phyloP scores from a whole-genome alignment of 805 yeast species.

The Dipodascus geniculatus region DNA sequence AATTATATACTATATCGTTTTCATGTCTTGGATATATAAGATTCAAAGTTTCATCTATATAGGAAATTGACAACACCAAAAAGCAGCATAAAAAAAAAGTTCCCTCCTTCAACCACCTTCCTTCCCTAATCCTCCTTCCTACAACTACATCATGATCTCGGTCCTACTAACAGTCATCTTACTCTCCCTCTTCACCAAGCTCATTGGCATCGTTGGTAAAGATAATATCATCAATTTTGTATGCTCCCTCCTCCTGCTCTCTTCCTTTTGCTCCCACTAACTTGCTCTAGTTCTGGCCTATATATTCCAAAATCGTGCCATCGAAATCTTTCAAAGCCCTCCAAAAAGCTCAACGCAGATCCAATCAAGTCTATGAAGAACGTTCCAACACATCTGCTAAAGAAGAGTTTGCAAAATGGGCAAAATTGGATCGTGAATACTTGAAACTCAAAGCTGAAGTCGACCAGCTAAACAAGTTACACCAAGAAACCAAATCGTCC shows the following conservation, averaged over 20 bases:
- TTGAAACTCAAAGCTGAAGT: conserved; percentile 48
- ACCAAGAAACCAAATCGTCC: conserved; percentile 22
- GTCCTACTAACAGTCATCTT: neutral
- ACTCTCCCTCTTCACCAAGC: neutral
- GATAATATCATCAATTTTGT: neutral
- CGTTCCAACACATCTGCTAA: conserved; percentile 66
- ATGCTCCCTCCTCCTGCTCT: no score
- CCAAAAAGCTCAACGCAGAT: conserved; percentile 31
- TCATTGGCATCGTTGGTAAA: neutral
- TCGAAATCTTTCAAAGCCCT: conserved; percentile 25
- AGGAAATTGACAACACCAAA: no score
- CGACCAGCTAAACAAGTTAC: conserved; percentile 23
- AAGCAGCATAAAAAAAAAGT: neutral
- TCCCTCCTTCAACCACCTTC: neutral
- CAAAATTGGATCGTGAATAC: conserved; percentile 66
- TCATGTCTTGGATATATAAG: no score
- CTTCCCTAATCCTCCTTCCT: neutral
- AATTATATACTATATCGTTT: no score
- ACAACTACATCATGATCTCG: neutral
- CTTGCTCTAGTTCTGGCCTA: conserved; percentile 29
- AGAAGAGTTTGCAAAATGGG: conserved; percentile 94
- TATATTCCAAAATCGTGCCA: conserved; percentile 28
- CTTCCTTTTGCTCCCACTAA: no score
- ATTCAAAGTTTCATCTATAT: no score
- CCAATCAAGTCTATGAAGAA: conserved; percentile 36